Evolutionary conservation across 495 filamentous ascomycete genomes (phyloP), one percentile per base, ranked within the genome.

Genomic region (Baudoinia panamericana): DNA sequence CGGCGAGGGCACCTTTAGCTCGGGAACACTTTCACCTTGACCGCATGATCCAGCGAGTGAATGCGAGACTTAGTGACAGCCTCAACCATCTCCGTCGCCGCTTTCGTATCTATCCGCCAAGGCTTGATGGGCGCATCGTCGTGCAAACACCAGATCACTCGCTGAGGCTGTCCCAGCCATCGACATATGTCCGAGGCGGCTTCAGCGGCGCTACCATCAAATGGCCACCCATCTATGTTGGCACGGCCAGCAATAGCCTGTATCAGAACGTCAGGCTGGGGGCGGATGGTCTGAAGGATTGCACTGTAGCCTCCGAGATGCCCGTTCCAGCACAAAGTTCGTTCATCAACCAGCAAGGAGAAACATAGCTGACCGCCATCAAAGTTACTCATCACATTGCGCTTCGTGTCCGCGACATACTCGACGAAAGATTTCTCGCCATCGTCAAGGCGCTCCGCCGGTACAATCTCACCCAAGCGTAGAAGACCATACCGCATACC

Each of bases 21-120:
- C n/a, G n/a, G n/a, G n/a, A n/a, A n/a, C n/a, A n/a, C n/a, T n/a
- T n/a, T n/a, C n/a, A n/a, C n/a, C n/a, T n/a, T n/a, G n/a, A 29
- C 26, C 13, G 36, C 36, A 39, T 39, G 36, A 29, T 39, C 22
- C 11, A 39, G 21, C 6, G 15, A 7, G 11, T 6, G n/a, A 28
- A 39, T 30, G 10, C 20, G 6, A 11, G 36, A 39, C 10, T 16
- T 7, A 25, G 36, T 39, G 23, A 27, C 36, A 6, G 7, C 16
- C 36, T 39, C 36, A 10, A 39, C 36, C 36, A 39, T 39, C 22
- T 39, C 21, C 22, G 36, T 30, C 6, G 36, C 36, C 16, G 36
- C 36, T 21, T 10, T 12, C 7, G 36, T 39, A 10, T 28, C 20
- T 12, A 27, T 30, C 15, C 36, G 36, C 15, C 11, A 28, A 12